Percentiles rank a stretch among this genome's conserved stretches.
Conservation (phyloP, 2,329 filamentous ascomycete species). For the Pseudocercospora crystallina region DNA sequence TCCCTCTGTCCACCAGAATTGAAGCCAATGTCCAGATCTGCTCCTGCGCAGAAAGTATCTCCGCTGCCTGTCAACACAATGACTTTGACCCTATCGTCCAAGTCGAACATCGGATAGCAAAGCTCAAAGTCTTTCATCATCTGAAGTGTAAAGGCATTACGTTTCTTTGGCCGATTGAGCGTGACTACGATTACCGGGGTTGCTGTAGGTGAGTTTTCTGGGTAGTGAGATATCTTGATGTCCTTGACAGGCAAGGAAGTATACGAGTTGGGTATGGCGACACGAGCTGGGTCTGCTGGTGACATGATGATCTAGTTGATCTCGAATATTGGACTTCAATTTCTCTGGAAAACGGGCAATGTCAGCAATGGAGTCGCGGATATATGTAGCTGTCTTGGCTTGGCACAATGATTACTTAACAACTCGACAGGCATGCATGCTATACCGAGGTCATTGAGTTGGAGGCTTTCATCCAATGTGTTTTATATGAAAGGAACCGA, state of each 20-base stretch:
- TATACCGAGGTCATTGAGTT: too few species aligned
- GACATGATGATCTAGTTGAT: constrained; percentile 1
- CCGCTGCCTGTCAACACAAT: constrained; percentile 18
- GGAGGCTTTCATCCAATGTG: too few species aligned
- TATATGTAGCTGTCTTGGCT: too few species aligned
- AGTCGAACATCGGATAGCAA: constrained; percentile 6
- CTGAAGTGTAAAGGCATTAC: constrained; percentile 65
- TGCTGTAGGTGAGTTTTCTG: constrained; percentile 47
- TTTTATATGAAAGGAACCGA: too few species aligned
- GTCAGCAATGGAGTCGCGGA: too few species aligned
- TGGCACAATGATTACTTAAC: too few species aligned
- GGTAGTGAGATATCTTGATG: constrained; percentile 40
- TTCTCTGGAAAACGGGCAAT: too few species aligned
- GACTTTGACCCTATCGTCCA: constrained; percentile 19
- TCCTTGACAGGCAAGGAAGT: constrained; percentile 36
- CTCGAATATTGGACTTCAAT: too few species aligned
- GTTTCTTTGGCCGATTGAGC: constrained; percentile 60
- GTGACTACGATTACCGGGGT: constrained; percentile 63
- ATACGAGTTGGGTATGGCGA: constrained; percentile 36
- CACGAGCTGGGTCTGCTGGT: neutral
- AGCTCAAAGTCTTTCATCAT: constrained; percentile 54
- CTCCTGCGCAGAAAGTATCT: constrained; percentile 15
- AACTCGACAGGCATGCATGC: too few species aligned
- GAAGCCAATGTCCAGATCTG: constrained; percentile 15
- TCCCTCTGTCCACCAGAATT: neutral